Evolutionary conservation across 2,329 filamentous ascomycete genomes (phyloP).

Genomic region (Paecilomyces dactylethromorphus): DNA sequence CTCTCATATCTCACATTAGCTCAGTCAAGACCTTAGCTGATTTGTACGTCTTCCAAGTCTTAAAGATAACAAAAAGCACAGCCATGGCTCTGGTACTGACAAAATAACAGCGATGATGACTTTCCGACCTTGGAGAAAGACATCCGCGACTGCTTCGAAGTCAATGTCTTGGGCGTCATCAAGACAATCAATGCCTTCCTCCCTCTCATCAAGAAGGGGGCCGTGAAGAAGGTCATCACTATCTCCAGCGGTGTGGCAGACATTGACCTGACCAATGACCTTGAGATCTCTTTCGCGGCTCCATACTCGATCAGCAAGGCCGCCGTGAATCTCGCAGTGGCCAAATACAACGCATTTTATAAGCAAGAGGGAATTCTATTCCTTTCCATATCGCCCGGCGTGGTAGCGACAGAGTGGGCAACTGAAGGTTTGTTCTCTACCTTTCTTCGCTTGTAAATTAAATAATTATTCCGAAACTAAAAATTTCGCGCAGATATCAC

Average conservation of each 20-base stretch:
- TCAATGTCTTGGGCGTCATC: constrained; percentile 49
- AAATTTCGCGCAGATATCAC: background rate
- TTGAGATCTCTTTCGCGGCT: constrained; percentile 25
- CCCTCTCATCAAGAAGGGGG: constrained; percentile 47
- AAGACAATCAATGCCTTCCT: constrained; percentile 49
- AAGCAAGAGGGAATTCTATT: constrained; percentile 47
- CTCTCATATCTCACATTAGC: constrained; percentile 22
- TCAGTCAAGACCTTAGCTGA: constrained; percentile 26
- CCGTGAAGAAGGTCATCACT: constrained; percentile 48
- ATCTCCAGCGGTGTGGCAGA: constrained; percentile 47
- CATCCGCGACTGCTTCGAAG: constrained; percentile 28
- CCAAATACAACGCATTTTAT: constrained; percentile 49
- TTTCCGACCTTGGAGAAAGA: constrained; percentile 29
- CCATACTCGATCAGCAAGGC: constrained; percentile 48
- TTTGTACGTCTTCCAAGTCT: constrained; percentile 26
- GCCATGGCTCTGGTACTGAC: background rate
- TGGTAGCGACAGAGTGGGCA: constrained; percentile 38
- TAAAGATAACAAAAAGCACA: background rate
- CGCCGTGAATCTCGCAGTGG: constrained; percentile 46
- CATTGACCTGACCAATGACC: constrained; percentile 33
- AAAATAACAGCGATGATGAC: constrained; percentile 18
- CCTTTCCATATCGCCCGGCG: constrained; percentile 46
- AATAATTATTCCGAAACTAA: background rate
- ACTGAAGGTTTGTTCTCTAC: background rate
- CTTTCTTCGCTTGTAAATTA: background rate